These are phyloP conservation scores for Cordyceps militaris DNA, from an alignment of 2,329 filamentous ascomycete genomes.

Conservation along the genomic window DNA sequence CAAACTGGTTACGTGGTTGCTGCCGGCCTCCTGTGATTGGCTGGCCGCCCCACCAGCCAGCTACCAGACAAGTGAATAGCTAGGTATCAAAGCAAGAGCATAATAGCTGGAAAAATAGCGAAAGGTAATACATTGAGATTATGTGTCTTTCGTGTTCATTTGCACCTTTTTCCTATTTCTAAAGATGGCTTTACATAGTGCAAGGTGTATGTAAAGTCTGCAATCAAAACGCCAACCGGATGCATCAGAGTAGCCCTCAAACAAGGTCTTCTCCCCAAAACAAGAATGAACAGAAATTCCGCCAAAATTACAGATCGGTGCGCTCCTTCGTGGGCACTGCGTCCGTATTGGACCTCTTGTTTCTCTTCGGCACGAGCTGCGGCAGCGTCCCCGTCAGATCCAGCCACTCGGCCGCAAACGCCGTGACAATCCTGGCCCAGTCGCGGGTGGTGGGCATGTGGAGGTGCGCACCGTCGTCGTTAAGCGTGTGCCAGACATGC, in stretches of 20 bases:
- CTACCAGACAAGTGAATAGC: not conserved
- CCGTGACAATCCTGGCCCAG: slow-evolving; percentile 78
- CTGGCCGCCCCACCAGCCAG: not conserved
- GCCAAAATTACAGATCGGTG: slow-evolving; percentile 27
- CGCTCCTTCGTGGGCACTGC: slow-evolving; percentile 22
- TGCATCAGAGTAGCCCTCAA: not conserved
- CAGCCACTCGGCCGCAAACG: slow-evolving; percentile 88
- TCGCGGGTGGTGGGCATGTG: slow-evolving; percentile 75
- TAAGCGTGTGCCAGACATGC: slow-evolving; percentile 74
- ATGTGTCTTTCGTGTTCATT: not conserved
- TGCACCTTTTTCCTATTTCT: too few relatives aligned
- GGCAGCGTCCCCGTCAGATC: slow-evolving; percentile 50
- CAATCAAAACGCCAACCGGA: slow-evolving; percentile 3
- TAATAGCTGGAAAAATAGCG: not conserved
- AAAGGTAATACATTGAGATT: not conserved
- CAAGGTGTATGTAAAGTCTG: not conserved
- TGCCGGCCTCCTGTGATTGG: slow-evolving; percentile 17
- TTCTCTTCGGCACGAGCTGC: slow-evolving; percentile 17
- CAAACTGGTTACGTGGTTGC: slow-evolving; percentile 20
- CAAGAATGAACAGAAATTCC: not conserved
- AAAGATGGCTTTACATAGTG: not conserved
- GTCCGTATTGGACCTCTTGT: slow-evolving; percentile 21
- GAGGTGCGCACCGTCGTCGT: slow-evolving; percentile 78
- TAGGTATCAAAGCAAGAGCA: not conserved
- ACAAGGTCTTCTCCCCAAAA: not conserved